Conservation (phyloP, 495 filamentous ascomycete species). For the Endocarpon pusillum region DNA sequence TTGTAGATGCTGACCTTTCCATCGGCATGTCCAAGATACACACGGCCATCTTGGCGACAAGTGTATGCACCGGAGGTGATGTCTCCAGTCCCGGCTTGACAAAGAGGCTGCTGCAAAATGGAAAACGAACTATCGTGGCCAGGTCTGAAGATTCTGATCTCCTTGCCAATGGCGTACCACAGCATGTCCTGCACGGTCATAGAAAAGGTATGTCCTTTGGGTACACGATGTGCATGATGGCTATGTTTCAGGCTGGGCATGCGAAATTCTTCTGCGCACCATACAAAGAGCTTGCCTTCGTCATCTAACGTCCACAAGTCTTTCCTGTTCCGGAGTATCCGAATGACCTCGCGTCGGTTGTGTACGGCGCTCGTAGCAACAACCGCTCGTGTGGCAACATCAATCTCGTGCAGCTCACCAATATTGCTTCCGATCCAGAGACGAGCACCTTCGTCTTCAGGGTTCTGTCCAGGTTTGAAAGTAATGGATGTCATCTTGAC, state of each 20-base stretch:
- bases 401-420: slow-evolving; percentile 78
- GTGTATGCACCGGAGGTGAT: slow-evolving; percentile 74
- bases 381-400: slow-evolving; percentile 53
- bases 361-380: slow-evolving; percentile 53
- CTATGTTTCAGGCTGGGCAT: slow-evolving; percentile 51
- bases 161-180: slow-evolving; percentile 81
- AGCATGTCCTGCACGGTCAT: slow-evolving; percentile 62
- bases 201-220: slow-evolving; percentile 73
- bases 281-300: slow-evolving; percentile 71
- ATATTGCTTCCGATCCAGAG: slow-evolving; percentile 84
- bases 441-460: slow-evolving; percentile 62
- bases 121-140: slow-evolving; percentile 52
- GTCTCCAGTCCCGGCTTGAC: slow-evolving; percentile 53
- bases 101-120: slow-evolving; percentile 48
- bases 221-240: slow-evolving; percentile 45
- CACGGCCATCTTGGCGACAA: slow-evolving; percentile 54
- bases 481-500: slow-evolving; percentile 61
- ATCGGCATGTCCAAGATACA: slow-evolving; percentile 84
- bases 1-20: slow-evolving; percentile 92
- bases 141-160: slow-evolving; percentile 70
- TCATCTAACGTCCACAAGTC: slow-evolving; percentile 94
- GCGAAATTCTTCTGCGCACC: slow-evolving; percentile 64
- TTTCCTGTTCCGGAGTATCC: slow-evolving; percentile 69
- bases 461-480: slow-evolving; percentile 62
- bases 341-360: slow-evolving; percentile 64